These are phyloP conservation scores for Lachancea cidri DNA, from an alignment of 805 yeast genomes.

Conservation along the genomic window DNA sequence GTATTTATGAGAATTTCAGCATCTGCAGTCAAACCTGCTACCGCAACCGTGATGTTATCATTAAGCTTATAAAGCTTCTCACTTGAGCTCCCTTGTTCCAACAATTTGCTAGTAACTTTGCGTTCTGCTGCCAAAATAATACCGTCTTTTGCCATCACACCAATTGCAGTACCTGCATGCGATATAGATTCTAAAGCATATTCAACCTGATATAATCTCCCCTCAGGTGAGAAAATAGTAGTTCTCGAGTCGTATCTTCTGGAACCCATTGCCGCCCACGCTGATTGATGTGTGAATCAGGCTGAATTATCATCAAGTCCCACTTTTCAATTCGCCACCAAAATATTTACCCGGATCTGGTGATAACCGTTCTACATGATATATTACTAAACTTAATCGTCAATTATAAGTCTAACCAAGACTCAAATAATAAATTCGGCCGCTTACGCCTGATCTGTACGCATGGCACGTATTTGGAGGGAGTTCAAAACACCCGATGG, in stretches of 20 bases:
- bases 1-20: conserved; percentile 85
- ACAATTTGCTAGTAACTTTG: conserved; percentile 85
- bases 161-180: conserved; percentile 96
- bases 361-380: conserved; percentile 2
- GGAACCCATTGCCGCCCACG: conserved; percentile 47
- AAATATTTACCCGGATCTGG: conserved; percentile 9
- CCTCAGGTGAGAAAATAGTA: conserved; percentile 98
- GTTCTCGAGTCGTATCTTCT: conserved; percentile 99
- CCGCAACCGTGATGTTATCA: conserved; percentile 84
- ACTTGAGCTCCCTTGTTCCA: conserved; percentile 90
- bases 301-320: neutral
- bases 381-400: neutral
- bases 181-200: conserved; percentile 96
- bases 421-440: too few species aligned
- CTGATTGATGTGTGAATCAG: neutral
- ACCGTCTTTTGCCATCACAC: conserved; percentile 81
- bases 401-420: too few species aligned
- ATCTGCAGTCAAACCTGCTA: conserved; percentile 97
- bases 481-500: conserved; percentile 37
- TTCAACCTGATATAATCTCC: conserved; percentile 94
- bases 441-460: too few species aligned
- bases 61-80: conserved; percentile 87
- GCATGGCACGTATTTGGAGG: conserved; percentile 33
- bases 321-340: conserved; percentile 3
- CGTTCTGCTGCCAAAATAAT: conserved; percentile 96